Evolutionary conservation across 73 alveolate species (phyloP).

Genomic region (Paramecium biaurelia): DNA sequence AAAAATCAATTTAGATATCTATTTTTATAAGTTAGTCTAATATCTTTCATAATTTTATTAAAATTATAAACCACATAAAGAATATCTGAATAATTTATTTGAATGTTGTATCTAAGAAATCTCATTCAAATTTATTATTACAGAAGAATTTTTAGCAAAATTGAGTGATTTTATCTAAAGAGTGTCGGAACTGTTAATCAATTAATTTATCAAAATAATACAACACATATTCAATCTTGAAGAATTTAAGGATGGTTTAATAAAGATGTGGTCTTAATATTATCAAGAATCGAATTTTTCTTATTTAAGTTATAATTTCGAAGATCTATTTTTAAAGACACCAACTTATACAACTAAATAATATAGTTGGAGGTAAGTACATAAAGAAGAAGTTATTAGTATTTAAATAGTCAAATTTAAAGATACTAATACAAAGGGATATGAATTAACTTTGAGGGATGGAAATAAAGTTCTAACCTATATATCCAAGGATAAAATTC

Average conservation of each 20-base stretch:
- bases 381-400: neutral
- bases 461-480: neutral
- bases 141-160: neutral
- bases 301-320: neutral
- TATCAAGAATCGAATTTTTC: neutral
- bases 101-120: neutral
- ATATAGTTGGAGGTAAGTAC: neutral
- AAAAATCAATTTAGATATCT: neutral
- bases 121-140: neutral
- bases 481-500: neutral
- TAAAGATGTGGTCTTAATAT: neutral
- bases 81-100: neutral
- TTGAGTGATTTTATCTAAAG: neutral
- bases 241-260: neutral
- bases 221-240: neutral
- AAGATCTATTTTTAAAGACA: neutral
- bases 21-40: neutral
- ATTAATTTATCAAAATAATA: neutral
- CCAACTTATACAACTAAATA: neutral
- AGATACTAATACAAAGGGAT: neutral
- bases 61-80: neutral
- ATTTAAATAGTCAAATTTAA: neutral
- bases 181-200: neutral
- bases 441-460: neutral
- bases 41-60: neutral